Evolutionary conservation across 2,329 filamentous ascomycete species (phyloP), one percentile per base, ranked within the genome.

Genomic region (Fusarium graminum): DNA sequence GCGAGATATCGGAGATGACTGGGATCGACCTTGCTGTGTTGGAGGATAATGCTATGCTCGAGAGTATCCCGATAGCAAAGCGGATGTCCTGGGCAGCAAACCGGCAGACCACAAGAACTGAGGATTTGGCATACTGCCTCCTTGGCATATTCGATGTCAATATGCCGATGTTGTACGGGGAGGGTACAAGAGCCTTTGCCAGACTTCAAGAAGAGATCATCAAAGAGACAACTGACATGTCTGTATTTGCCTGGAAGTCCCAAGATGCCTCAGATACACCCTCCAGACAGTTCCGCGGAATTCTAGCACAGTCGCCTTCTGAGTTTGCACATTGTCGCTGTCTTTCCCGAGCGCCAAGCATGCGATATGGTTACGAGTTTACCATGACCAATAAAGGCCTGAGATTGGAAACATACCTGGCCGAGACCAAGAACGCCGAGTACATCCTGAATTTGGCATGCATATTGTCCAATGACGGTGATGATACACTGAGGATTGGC

Each of bases 151-250:
- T 65, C 4, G 42, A 45, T 17, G 61, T 65, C 7, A 34, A 61
- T 4, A 65, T 65, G 61, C 63, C 55, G 1, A 38, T 65, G 28
- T 9, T 65, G 4, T 65, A 65, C 2, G 63, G 63, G 1, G 63
- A 65, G 29, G 63, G 63, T 0, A 6, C 12, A 1, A 65, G 30
- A 4, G 63, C 63, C 3, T 65, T 65, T 4, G 6, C 42, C 4
- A 41, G 63, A 3, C 13, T 65, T 1, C 63, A 65, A 17, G 63
- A 65, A 4, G 61, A 65, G n/a, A 65, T 65, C 0, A 45, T 65
- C 1, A 61, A 60, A 9, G 41, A 49, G 3, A 65, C 61, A 4
- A 54, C 52, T 2, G 61, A 65, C 3, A 57, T 65, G 19, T 56
- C 63, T 0, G 29, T 65, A 7, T 61, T 65, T 17, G 62, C 62